Evolutionary conservation across 805 yeast species (phyloP).

Genomic region (Candida manassasensis): DNA sequence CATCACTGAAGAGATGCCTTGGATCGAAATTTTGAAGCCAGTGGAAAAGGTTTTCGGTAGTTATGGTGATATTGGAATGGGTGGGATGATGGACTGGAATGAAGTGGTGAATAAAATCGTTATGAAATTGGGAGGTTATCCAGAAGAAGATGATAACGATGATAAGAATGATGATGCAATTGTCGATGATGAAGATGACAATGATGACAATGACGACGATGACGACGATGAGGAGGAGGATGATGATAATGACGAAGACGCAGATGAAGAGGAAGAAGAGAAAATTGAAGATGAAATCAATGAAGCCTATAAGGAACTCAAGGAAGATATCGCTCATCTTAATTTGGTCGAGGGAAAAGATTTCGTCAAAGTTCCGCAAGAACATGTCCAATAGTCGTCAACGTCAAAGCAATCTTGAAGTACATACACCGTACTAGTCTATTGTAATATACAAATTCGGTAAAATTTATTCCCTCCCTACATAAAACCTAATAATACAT

Average conservation of each 20-base stretch:
- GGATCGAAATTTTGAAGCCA: conserved; percentile 91
- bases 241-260: conserved; percentile 24
- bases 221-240: conserved; percentile 44
- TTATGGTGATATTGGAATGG: conserved; percentile 98
- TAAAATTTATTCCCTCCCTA: not conserved
- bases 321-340: conserved; percentile 4
- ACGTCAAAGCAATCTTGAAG: conserved; percentile 15
- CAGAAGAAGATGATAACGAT: conserved; percentile 44
- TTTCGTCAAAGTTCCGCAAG: conserved; percentile 2
- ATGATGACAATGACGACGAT: conserved; percentile 42
- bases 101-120: conserved; percentile 87
- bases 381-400: too few relatives aligned
- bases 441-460: not conserved
- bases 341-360: not conserved
- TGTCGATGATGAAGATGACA: conserved; percentile 34
- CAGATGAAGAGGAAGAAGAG: conserved; percentile 14
- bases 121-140: conserved; percentile 55
- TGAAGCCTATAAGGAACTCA: conserved; percentile 3
- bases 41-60: conserved; percentile 89
- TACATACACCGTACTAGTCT: conserved; percentile 12
- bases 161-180: conserved; percentile 36
- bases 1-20: conserved; percentile 86
- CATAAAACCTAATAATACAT: not conserved
- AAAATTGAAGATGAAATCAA: conserved; percentile 6
- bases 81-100: conserved; percentile 98